Evolutionary conservation across 805 yeast genomes (phyloP).

Genomic region (Candida nonsorbophila): DNA sequence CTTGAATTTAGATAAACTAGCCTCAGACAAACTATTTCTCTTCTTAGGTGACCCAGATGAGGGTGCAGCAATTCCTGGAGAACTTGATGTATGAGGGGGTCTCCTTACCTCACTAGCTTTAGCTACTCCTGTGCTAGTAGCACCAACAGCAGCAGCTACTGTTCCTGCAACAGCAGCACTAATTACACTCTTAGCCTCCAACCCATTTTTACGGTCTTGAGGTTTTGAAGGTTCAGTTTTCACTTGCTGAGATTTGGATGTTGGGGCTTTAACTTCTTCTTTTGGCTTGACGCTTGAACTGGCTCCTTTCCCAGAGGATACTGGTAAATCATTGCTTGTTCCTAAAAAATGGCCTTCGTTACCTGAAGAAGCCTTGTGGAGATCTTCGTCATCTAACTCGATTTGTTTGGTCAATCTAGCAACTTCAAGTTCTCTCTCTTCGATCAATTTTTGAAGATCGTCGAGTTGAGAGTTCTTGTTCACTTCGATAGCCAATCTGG

Average conservation of each 20-base stretch:
- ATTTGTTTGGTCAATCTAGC: constrained; percentile 25
- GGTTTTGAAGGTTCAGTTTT: constrained; percentile 1
- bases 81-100: too few relatives aligned
- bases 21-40: too few relatives aligned
- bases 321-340: constrained; percentile 25
- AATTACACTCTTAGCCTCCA: constrained; percentile 1
- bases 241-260: not conserved
- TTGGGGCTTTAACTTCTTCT: constrained; percentile 1
- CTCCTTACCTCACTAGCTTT: constrained; percentile 3
- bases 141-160: constrained; percentile 8
- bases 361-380: constrained; percentile 7
- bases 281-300: constrained; percentile 4
- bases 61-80: too few relatives aligned
- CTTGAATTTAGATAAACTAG: constrained; percentile 4
- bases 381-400: constrained; percentile 26
- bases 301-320: constrained; percentile 16
- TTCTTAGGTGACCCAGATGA: too few relatives aligned
- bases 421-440: constrained; percentile 27
- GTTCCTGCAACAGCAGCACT: constrained; percentile 6
- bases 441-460: constrained; percentile 24
- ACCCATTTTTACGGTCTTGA: too few relatives aligned
- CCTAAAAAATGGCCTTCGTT: constrained; percentile 17
- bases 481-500: constrained; percentile 19
- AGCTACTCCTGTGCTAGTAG: constrained; percentile 10
- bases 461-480: constrained; percentile 15